These are phyloP conservation scores for Thraustochytrium sp. DNA, from an alignment of 352 stramenopile genomes.

Conservation along the genomic window DNA sequence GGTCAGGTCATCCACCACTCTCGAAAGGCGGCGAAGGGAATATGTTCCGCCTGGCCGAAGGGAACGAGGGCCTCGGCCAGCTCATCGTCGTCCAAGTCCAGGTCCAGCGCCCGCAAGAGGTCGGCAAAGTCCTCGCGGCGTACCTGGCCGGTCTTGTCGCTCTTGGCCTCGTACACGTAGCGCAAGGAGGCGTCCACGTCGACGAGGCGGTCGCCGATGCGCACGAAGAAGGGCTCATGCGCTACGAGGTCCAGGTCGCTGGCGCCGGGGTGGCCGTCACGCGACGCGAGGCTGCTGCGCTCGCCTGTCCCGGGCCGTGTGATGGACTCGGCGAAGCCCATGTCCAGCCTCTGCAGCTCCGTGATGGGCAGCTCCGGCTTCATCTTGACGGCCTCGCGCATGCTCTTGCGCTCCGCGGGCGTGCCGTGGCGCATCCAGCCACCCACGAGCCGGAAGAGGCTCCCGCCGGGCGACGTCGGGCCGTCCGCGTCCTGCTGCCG, in stretches of 20 bases:
- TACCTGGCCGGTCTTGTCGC: not conserved
- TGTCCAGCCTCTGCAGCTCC: not conserved
- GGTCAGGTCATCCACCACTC: slow-evolving; percentile 25
- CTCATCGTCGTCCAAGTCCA: slow-evolving; percentile 25
- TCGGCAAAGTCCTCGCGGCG: not conserved
- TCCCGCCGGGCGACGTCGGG: not conserved
- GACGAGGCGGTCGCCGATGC: not conserved
- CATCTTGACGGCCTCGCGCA: not conserved
- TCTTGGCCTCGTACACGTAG: not conserved
- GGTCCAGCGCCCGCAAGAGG: slow-evolving; percentile 31
- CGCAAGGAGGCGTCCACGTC: slow-evolving; percentile 24
- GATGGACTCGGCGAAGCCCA: slow-evolving; percentile 7
- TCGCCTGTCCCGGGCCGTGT: not conserved
- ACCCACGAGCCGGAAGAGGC: not conserved
- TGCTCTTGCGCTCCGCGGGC: not conserved
- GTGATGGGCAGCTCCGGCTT: not conserved
- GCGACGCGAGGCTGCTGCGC: not conserved
- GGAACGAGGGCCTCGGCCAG: not conserved
- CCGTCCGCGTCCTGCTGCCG: not conserved
- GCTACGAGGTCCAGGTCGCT: not conserved
- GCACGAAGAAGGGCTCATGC: not conserved
- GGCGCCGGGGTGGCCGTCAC: not conserved
- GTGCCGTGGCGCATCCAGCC: not conserved
- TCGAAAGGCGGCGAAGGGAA: not conserved
- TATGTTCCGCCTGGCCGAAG: not conserved